phyloP scores from a whole-genome alignment of 1,284 basidiomycete species.

The Xerocomus minutiporus region DNA sequence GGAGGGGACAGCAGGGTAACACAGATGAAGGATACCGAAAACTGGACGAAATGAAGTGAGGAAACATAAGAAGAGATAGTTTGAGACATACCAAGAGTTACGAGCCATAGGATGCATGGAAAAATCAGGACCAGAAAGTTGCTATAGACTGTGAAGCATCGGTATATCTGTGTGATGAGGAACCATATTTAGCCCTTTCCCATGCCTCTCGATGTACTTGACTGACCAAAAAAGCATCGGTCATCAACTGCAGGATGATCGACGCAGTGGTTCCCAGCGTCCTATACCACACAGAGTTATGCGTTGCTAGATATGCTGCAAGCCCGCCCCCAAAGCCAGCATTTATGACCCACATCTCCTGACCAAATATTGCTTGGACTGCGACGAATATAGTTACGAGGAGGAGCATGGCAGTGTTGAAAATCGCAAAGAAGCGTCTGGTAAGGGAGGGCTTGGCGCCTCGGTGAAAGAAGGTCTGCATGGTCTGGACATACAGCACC shows the following conservation, averaged over 20 bases:
- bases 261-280: slow-evolving; percentile 6
- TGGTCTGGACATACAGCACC: not conserved
- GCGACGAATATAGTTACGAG: slow-evolving; percentile 1
- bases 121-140: slow-evolving; percentile 3
- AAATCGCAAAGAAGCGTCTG: slow-evolving; percentile 2
- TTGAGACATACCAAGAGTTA: slow-evolving; percentile 7
- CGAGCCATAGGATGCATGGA: slow-evolving; percentile 13
- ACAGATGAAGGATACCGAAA: slow-evolving; percentile 5
- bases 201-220: not conserved
- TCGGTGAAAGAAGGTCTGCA: not conserved
- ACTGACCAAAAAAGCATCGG: slow-evolving; percentile 10
- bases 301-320: not conserved
- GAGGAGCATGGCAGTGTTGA: slow-evolving; percentile 7
- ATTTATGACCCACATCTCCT: slow-evolving; percentile 12
- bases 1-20: not conserved
- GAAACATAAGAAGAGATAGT: not conserved
- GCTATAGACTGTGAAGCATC: slow-evolving; percentile 11
- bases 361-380: not conserved
- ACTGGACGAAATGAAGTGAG: not conserved
- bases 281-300: slow-evolving; percentile 14
- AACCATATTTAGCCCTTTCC: not conserved
- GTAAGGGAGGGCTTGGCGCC: not conserved
- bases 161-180: slow-evolving; percentile 8
- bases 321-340: slow-evolving; percentile 5
- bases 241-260: slow-evolving; percentile 11